A percentile compares a stretch with the other conserved stretches of the same genome.
These are phyloP conservation scores for Vachellia pachyceras DNA, from an alignment of 306 rosid genomes.

Conservation along the genomic window DNA sequence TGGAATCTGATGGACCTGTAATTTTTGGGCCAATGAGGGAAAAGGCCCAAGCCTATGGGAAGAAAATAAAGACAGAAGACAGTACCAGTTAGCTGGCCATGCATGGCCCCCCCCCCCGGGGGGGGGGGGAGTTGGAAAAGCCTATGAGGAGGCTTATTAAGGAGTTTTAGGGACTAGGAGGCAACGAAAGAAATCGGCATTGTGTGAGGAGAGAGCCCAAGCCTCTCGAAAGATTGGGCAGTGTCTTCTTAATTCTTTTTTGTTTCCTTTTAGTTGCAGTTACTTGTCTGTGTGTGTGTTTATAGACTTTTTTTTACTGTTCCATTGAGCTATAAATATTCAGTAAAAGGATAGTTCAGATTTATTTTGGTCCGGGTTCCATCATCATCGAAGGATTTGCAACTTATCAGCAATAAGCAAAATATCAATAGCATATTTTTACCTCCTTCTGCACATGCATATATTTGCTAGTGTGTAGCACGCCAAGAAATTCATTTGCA, in stretches of 20 bases:
- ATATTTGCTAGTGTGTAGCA: slow-evolving; percentile 60
- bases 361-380: not conserved
- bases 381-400: slow-evolving; percentile 19
- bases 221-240: not conserved
- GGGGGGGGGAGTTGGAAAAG: too few species aligned
- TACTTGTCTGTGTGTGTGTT: not conserved
- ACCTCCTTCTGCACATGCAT: slow-evolving; percentile 83
- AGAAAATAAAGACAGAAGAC: not conserved
- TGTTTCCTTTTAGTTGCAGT: not conserved
- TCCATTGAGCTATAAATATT: not conserved
- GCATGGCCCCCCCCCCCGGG: too few species aligned
- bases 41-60: not conserved
- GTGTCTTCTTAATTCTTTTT: not conserved
- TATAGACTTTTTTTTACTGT: not conserved
- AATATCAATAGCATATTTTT: slow-evolving; percentile 24
- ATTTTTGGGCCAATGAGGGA: not conserved
- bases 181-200: not conserved
- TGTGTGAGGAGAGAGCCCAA: not conserved
- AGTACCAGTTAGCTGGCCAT: not conserved
- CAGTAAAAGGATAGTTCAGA: not conserved
- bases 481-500: slow-evolving; percentile 66
- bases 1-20: not conserved
- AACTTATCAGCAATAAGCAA: slow-evolving; percentile 9
- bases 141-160: not conserved
- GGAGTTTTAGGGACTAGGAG: not conserved